These are phyloP conservation scores for Penicillium sp. DNA, from an alignment of 2,329 filamentous ascomycete species.

Conservation along the genomic window DNA sequence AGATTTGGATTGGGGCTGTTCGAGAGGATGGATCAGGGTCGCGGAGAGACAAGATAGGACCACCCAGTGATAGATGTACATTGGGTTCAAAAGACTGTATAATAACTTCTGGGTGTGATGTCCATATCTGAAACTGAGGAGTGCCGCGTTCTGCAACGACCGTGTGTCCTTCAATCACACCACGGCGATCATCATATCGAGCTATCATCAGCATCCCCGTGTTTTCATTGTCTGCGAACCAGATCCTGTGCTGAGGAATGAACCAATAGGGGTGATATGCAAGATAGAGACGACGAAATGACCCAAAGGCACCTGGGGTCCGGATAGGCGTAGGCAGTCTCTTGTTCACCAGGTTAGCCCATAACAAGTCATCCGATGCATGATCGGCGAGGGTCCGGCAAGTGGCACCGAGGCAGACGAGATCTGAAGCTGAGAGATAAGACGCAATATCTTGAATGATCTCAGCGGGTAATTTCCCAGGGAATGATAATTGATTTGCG, in stretches of 20 bases:
- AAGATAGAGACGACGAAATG: slow-evolving; percentile 69
- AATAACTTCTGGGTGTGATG: slow-evolving; percentile 61
- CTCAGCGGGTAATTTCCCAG: slow-evolving; percentile 64
- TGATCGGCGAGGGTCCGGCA: slow-evolving; percentile 61
- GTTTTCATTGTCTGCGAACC: slow-evolving; percentile 75
- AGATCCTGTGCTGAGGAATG: slow-evolving; percentile 72
- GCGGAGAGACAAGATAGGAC: slow-evolving; percentile 63
- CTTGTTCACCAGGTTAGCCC: slow-evolving; percentile 67
- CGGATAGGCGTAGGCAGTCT: slow-evolving; percentile 61
- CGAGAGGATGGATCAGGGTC: slow-evolving; percentile 22
- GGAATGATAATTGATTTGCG: slow-evolving; percentile 13
- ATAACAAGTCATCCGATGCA: slow-evolving; percentile 65
- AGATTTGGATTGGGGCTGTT: slow-evolving; percentile 24
- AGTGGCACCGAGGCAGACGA: slow-evolving; percentile 58
- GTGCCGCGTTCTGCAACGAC: slow-evolving; percentile 64
- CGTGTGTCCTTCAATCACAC: slow-evolving; percentile 77
- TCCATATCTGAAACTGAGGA: slow-evolving; percentile 62
- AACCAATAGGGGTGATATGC: slow-evolving; percentile 83
- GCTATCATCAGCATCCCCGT: slow-evolving; percentile 72
- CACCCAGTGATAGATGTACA: slow-evolving; percentile 70
- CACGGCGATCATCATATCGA: slow-evolving; percentile 70
- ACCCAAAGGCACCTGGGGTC: slow-evolving; percentile 57
- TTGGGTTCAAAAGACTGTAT: slow-evolving; percentile 71
- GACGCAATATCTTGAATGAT: slow-evolving; percentile 69
- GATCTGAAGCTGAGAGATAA: slow-evolving; percentile 63